These are phyloP conservation scores for Chromosphaera perkinsii DNA, from an alignment of 208 protist genomes.

Conservation along the genomic window DNA sequence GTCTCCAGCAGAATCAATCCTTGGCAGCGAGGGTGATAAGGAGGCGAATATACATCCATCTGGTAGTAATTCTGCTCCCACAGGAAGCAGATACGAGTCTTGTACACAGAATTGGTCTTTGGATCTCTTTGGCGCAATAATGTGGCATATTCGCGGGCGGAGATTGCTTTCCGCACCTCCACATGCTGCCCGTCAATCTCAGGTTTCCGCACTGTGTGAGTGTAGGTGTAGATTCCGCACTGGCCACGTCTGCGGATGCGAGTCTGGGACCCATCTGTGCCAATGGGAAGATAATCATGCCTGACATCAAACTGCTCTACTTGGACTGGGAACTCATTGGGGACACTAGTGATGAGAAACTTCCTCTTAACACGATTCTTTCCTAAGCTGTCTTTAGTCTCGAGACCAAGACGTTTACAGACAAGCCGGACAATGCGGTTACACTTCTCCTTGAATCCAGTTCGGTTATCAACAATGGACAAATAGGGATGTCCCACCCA, in stretches of 20 bases:
- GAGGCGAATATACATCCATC: not conserved
- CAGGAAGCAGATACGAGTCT: not conserved
- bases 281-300: slow-evolving; percentile 9
- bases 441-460: slow-evolving; percentile 13
- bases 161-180: not conserved
- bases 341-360: slow-evolving; percentile 7
- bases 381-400: not conserved
- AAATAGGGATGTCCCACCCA: slow-evolving; percentile 26
- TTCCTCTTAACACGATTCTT: not conserved
- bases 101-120: not conserved
- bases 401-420: slow-evolving; percentile 2
- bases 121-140: not conserved
- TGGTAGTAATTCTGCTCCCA: not conserved
- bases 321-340: not conserved
- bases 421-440: slow-evolving; percentile 6
- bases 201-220: slow-evolving; percentile 7
- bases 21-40: not conserved
- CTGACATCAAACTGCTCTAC: slow-evolving; percentile 9
- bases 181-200: slow-evolving; percentile 10
- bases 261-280: slow-evolving; percentile 8
- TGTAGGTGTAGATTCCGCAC: slow-evolving; percentile 8
- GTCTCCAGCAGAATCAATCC: not conserved
- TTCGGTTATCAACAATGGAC: slow-evolving; percentile 3
- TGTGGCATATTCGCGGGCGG: slow-evolving; percentile 9
- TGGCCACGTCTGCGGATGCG: slow-evolving; percentile 19